Evolutionary conservation across 164 flowering plant species (phyloP).

Genomic region (Berberis vulgaris): DNA sequence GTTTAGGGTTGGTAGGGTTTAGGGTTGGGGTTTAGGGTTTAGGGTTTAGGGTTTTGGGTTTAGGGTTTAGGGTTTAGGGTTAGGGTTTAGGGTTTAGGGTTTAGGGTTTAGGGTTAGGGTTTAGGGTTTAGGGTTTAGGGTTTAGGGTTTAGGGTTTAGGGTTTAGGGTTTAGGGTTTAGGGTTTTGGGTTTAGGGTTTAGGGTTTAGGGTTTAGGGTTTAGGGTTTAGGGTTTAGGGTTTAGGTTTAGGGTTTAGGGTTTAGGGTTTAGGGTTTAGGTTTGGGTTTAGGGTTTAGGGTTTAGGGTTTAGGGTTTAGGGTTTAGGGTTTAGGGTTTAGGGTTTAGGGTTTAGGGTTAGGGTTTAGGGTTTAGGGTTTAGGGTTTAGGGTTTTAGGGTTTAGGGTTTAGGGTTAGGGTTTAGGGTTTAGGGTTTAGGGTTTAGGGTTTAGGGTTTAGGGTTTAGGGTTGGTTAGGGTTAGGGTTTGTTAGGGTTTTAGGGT

Average conservation of each 20-base stretch:
- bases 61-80: slow-evolving; percentile 16
- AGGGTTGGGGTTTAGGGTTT: slow-evolving; percentile 3
- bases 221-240: slow-evolving; percentile 13
- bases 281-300: neutral
- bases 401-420: slow-evolving; percentile 16
- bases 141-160: too few relatives aligned
- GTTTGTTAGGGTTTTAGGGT: too few relatives aligned
- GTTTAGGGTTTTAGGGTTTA: slow-evolving; percentile 15
- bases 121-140: slow-evolving; percentile 11
- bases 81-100: slow-evolving; percentile 12
- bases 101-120: slow-evolving; percentile 11
- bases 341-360: slow-evolving; percentile 22
- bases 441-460: slow-evolving; percentile 18
- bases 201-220: slow-evolving; percentile 24
- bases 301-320: slow-evolving; percentile 16
- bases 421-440: slow-evolving; percentile 16
- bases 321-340: slow-evolving; percentile 18
- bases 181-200: slow-evolving; percentile 25
- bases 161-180: slow-evolving; percentile 23
- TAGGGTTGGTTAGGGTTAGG: too few relatives aligned
- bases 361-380: slow-evolving; percentile 18
- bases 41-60: slow-evolving; percentile 18
- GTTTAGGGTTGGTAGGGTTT: slow-evolving; percentile 8
- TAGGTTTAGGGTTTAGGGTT: slow-evolving; percentile 18
- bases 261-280: slow-evolving; percentile 11